A percentile compares a stretch with the other conserved stretches of the same genome.
Conservation (phyloP, 495 filamentous ascomycete species). For the Lasiosphaeria ovina region DNA sequence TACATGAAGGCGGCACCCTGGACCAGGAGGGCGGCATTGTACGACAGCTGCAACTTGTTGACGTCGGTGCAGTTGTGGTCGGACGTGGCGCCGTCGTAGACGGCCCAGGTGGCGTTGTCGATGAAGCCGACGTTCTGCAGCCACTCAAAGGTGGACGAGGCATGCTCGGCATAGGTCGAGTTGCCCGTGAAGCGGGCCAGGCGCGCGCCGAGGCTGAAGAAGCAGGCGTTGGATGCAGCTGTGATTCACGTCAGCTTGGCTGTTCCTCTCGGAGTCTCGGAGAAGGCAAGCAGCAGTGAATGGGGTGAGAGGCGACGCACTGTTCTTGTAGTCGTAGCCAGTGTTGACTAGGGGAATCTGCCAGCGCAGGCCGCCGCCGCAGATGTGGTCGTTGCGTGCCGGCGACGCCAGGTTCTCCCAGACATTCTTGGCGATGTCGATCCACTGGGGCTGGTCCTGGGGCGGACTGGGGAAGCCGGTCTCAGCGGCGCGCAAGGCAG, state of each 20-base stretch:
- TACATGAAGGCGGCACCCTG: slow-evolving; percentile 77
- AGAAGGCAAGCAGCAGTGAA: no score
- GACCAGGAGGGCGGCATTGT: slow-evolving; percentile 72
- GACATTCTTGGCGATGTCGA: slow-evolving; percentile 70
- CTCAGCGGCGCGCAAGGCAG: slow-evolving; percentile 75
- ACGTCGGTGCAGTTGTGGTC: slow-evolving; percentile 59
- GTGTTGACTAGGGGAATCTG: slow-evolving; percentile 72
- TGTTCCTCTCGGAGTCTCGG: not conserved
- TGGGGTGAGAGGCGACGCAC: slow-evolving; percentile 30
- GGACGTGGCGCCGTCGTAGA: slow-evolving; percentile 71
- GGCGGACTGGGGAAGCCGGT: slow-evolving; percentile 64
- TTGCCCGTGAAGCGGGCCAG: slow-evolving; percentile 76
- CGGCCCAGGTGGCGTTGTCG: slow-evolving; percentile 49
- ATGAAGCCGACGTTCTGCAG: slow-evolving; percentile 60
- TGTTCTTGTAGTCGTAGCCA: slow-evolving; percentile 86
- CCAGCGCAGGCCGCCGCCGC: slow-evolving; percentile 73
- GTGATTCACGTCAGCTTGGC: not conserved
- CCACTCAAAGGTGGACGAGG: slow-evolving; percentile 75
- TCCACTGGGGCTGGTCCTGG: slow-evolving; percentile 63
- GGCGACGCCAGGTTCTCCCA: slow-evolving; percentile 68
- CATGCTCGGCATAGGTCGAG: slow-evolving; percentile 74
- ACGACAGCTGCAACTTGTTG: slow-evolving; percentile 66
- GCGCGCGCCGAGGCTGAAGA: slow-evolving; percentile 79
- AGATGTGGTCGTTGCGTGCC: slow-evolving; percentile 57
- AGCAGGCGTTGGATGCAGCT: slow-evolving; percentile 51